Base-by-base conservation (phyloP, 495 filamentous ascomycete species). In the Daldinia bambusicola region DNA sequence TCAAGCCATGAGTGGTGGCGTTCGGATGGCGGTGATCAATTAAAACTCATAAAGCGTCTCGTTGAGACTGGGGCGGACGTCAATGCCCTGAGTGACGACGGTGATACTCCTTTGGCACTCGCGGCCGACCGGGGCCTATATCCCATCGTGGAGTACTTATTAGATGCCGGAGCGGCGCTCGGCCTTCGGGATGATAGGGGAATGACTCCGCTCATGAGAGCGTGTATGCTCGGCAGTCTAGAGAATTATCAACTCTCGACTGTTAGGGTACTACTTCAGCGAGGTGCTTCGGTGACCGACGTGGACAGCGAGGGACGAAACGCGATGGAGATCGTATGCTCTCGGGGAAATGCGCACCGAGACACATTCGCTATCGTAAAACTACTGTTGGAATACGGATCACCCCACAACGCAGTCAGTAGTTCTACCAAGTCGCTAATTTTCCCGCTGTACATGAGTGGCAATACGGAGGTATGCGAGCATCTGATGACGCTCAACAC, bases 111-210 rank as follows among this genome's bases (percentile, higher is more conserved):
- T 45, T 26, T 67, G 13, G 45, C 56, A 41, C 1, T 53, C n/a
- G 67, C 67, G 5, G 63, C 67, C 6, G 20, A 32, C 12, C 18
- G 14, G 6, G 52, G 55, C 7, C 26, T 45, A 6, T 6, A 45
- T 22, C 34, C n/a, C 5, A 30, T 70, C 13, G 43, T 70, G n/a
- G 31, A 70, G 45, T 69, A 74, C 61, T 55, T 78, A 8, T 61
- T 78, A 16, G 57, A 74, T 14, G 60, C 75, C 26, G 74, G 72
- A 5, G 76, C 74, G 0, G 45, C 56, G 18, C 67, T 77, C 13
- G 43, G 71, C 14, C 26, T 62, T 13, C 36, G 26, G 8, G 30
- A 69, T 41, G 2, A 8, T 5, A 0, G 1, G 26, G 37, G 30
- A n/a, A 30, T 26, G 18, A 69, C 66, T 30, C 66, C 66, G 38